Conservation (phyloP, 2,329 filamentous ascomycete genomes). For the Colletotrichum tanaceti region DNA sequence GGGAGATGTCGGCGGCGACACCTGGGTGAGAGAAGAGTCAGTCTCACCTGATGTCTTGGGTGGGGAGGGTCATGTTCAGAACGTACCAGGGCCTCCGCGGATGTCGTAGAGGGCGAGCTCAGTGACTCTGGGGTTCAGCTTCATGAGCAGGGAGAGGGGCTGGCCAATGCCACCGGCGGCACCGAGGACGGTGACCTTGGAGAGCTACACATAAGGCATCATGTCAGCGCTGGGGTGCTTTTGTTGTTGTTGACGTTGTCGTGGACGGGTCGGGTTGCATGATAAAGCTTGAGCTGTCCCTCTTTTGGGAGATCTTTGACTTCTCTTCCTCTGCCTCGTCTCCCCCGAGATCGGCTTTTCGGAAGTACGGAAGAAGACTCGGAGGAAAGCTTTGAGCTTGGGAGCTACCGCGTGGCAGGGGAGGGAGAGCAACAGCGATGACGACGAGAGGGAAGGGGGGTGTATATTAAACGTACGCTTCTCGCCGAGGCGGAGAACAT, state of each 20-base stretch:
- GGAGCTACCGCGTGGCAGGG: conserved; percentile 4
- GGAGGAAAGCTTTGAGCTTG: conserved; percentile 28
- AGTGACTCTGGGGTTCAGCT: conserved; percentile 95
- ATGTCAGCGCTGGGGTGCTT: conserved; percentile 41
- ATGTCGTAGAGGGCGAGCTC: conserved; percentile 99
- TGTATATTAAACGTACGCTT: conserved; percentile 67
- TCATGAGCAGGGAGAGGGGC: conserved; percentile 95
- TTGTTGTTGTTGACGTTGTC: background rate
- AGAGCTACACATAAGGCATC: conserved; percentile 69
- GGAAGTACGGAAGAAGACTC: conserved; percentile 24
- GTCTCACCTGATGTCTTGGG: conserved; percentile 19
- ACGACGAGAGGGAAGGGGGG: conserved; percentile 19
- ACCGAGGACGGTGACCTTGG: conserved; percentile 97
- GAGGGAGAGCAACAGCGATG: no score
- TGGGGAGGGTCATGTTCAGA: background rate
- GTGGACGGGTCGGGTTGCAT: background rate
- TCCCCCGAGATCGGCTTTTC: conserved; percentile 36
- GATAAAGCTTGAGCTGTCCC: conserved; percentile 17
- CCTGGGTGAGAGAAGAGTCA: conserved; percentile 65
- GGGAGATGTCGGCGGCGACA: conserved; percentile 97
- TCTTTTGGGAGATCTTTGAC: background rate
- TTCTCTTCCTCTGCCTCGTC: background rate
- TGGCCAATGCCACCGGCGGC: conserved; percentile 98
- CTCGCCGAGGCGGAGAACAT: conserved; percentile 84
- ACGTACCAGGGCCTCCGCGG: conserved; percentile 88